Percentiles rank a stretch among this genome's conserved stretches.
Conservation (phyloP, 331 rosid species). For the Malus hybrid region DNA sequence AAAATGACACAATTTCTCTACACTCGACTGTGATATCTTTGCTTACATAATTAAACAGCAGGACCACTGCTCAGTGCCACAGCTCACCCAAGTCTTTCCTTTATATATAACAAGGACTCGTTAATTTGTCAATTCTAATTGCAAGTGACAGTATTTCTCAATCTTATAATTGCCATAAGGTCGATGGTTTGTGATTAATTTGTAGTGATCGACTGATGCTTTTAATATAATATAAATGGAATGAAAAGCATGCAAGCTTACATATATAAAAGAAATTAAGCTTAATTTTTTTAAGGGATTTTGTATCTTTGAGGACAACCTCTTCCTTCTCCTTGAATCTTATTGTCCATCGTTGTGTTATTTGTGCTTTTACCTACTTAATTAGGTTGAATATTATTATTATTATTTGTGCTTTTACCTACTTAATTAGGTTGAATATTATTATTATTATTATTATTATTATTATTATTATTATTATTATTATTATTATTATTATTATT, state of each 20-base stretch:
- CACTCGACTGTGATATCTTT: not conserved
- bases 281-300: not conserved
- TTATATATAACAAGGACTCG: not conserved
- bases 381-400: too few relatives aligned
- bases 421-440: too few relatives aligned
- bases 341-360: not conserved
- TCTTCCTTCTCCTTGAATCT: not conserved
- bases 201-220: too few relatives aligned
- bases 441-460: too few relatives aligned
- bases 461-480: too few relatives aligned
- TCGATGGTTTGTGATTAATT: too few relatives aligned
- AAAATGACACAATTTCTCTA: not conserved
- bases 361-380: not conserved
- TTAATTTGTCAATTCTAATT: not conserved
- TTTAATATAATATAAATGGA: not conserved
- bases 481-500: too few relatives aligned
- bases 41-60: not conserved
- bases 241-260: not conserved
- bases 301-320: not conserved
- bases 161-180: not conserved
- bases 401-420: too few relatives aligned
- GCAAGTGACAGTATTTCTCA: not conserved
- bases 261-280: too few relatives aligned
- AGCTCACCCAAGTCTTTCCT: not conserved
- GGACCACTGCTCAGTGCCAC: not conserved